Percentiles rank a stretch among this genome's conserved stretches.
These are phyloP conservation scores for Ustilago vetiveriae DNA, from an alignment of 1,284 basidiomycete species.

Conservation along the genomic window DNA sequence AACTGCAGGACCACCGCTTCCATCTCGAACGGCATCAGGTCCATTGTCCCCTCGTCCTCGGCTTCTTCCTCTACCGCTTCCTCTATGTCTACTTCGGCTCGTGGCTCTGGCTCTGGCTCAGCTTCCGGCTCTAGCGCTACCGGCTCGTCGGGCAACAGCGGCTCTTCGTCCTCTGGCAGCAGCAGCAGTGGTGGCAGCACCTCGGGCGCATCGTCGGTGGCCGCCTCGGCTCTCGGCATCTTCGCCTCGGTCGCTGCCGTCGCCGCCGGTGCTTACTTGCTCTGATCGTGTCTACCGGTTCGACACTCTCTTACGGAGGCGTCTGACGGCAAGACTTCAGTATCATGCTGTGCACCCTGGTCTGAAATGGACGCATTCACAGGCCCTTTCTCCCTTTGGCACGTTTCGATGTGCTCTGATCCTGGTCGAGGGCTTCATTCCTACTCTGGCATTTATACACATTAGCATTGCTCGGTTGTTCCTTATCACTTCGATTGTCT, in stretches of 20 bases:
- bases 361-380: background rate
- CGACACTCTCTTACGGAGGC: background rate
- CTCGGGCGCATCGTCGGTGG: slow-evolving; percentile 28
- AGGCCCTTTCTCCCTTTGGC: too few species aligned
- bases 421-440: too few species aligned
- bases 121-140: slow-evolving; percentile 5
- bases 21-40: slow-evolving; percentile 60
- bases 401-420: background rate
- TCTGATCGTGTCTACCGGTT: slow-evolving; percentile 22
- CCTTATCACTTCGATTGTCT: background rate
- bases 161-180: background rate
- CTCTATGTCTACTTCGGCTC: slow-evolving; percentile 13
- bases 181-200: slow-evolving; percentile 7
- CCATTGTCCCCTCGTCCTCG: slow-evolving; percentile 17
- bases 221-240: slow-evolving; percentile 31
- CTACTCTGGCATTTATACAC: background rate
- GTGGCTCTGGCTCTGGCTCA: slow-evolving; percentile 8
- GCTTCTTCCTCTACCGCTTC: slow-evolving; percentile 7
- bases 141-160: slow-evolving; percentile 3
- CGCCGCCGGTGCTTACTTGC: slow-evolving; percentile 46
- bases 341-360: background rate
- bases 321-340: too few species aligned
- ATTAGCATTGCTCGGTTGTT: slow-evolving; percentile 6
- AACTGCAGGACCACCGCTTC: slow-evolving; percentile 53
- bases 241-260: slow-evolving; percentile 34